Evolutionary conservation across 495 filamentous ascomycete genomes (phyloP).

Genomic region (Daldinia decipiens): DNA sequence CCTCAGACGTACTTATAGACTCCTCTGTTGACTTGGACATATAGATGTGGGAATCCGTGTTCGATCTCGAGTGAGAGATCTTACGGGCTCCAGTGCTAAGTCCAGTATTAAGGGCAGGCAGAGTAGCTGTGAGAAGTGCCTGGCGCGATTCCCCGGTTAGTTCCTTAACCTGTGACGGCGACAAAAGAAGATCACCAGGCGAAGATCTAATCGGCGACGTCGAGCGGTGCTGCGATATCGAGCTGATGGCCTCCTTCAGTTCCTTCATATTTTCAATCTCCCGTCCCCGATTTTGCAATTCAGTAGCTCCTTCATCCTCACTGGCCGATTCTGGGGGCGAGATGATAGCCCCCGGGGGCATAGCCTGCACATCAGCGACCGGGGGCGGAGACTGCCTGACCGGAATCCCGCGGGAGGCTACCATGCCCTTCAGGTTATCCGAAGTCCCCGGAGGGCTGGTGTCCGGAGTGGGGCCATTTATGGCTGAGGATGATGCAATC

Average conservation of each 20-base stretch:
- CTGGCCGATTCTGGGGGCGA: conserved; percentile 89
- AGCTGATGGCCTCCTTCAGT: conserved; percentile 82
- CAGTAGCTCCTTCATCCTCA: conserved; percentile 78
- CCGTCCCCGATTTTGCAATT: conserved; percentile 56
- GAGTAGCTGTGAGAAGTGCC: conserved; percentile 41
- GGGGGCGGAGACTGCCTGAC: conserved; percentile 84
- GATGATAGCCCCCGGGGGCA: conserved; percentile 82
- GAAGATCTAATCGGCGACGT: conserved; percentile 65
- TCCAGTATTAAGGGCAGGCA: conserved; percentile 40
- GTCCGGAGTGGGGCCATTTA: conserved; percentile 55
- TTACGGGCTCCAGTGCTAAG: conserved; percentile 43
- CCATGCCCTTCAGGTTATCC: conserved; percentile 61
- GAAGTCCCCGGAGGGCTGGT: conserved; percentile 55
- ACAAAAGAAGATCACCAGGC: conserved; percentile 50
- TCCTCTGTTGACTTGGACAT: conserved; percentile 63
- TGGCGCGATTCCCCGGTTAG: conserved; percentile 49
- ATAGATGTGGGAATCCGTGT: conserved; percentile 76
- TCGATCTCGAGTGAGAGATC: conserved; percentile 82
- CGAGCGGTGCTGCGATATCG: conserved; percentile 74
- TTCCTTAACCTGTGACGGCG: conserved; percentile 49
- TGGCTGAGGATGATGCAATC: conserved; percentile 44
- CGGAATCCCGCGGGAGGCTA: conserved; percentile 51
- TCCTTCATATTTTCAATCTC: conserved; percentile 74
- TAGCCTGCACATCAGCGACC: conserved; percentile 69
- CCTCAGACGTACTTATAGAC: conserved; percentile 67